Conservation (phyloP, 202 grass and related monocot genomes). For the Elaeis oleifera region DNA sequence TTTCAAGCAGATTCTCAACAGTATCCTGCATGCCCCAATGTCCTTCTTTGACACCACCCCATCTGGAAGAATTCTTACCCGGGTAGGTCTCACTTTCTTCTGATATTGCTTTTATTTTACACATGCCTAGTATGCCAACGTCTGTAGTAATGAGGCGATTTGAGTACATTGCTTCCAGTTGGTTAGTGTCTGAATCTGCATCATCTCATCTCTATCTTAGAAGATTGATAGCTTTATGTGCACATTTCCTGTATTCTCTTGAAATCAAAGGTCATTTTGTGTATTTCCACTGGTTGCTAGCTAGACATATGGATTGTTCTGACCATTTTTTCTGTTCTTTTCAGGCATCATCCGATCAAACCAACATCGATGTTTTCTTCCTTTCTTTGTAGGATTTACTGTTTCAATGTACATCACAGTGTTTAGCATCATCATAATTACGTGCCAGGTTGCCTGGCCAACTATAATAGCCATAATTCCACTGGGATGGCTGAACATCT, state of each 20-base stretch:
- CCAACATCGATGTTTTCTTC: slow-evolving; percentile 85
- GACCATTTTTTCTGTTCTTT: not conserved
- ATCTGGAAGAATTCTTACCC: slow-evolving; percentile 92
- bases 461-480: slow-evolving; percentile 67
- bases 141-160: too few species aligned
- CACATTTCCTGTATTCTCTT: too few species aligned
- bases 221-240: too few species aligned
- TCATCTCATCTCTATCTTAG: too few species aligned
- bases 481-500: slow-evolving; percentile 65
- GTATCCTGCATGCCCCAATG: slow-evolving; percentile 95
- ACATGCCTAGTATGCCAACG: not conserved
- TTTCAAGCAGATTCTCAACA: slow-evolving; percentile 85
- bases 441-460: slow-evolving; percentile 89
- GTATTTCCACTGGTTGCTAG: too few species aligned
- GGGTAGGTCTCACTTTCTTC: slow-evolving; percentile 35
- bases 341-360: slow-evolving; percentile 92
- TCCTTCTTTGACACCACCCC: slow-evolving; percentile 97
- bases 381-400: slow-evolving; percentile 74
- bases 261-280: too few species aligned
- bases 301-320: not conserved
- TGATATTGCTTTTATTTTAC: not conserved
- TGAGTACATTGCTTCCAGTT: too few species aligned
- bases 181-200: too few species aligned
- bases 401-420: slow-evolving; percentile 89
- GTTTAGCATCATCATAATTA: slow-evolving; percentile 51